Conservation (phyloP, 192 early-diverging fungal genomes). For the Thamnidium elegans region DNA sequence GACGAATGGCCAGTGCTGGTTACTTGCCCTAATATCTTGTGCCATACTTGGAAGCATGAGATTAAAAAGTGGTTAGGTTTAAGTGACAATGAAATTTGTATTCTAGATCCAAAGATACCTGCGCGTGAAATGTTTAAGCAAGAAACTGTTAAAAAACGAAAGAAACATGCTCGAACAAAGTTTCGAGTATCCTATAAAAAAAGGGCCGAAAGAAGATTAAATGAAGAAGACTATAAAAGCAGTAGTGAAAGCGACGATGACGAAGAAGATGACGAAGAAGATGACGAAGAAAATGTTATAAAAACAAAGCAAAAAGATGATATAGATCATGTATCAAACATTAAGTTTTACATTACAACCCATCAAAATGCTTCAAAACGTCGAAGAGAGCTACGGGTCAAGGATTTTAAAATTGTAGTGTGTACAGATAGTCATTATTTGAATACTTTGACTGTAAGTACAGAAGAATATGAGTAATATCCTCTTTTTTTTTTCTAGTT, state of each 20-base stretch:
- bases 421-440: background rate
- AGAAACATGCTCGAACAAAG: too few relatives aligned
- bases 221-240: too few relatives aligned
- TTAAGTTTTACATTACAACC: background rate
- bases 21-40: conserved; percentile 43
- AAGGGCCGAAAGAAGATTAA: too few relatives aligned
- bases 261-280: background rate
- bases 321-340: too few relatives aligned
- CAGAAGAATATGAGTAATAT: too few relatives aligned
- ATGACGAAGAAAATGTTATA: background rate
- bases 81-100: conserved; percentile 28
- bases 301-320: background rate
- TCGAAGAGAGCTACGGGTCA: background rate
- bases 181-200: too few relatives aligned
- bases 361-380: background rate
- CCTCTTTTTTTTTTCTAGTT: too few relatives aligned
- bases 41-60: conserved; percentile 41
- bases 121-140: too few relatives aligned
- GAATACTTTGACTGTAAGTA: background rate
- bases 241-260: background rate
- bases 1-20: conserved; percentile 45
- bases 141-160: too few relatives aligned
- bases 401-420: background rate
- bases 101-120: background rate
- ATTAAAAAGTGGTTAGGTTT: conserved; percentile 46